These are phyloP conservation scores for Boletus sp. DNA, from an alignment of 1,284 basidiomycete genomes.

Conservation along the genomic window DNA sequence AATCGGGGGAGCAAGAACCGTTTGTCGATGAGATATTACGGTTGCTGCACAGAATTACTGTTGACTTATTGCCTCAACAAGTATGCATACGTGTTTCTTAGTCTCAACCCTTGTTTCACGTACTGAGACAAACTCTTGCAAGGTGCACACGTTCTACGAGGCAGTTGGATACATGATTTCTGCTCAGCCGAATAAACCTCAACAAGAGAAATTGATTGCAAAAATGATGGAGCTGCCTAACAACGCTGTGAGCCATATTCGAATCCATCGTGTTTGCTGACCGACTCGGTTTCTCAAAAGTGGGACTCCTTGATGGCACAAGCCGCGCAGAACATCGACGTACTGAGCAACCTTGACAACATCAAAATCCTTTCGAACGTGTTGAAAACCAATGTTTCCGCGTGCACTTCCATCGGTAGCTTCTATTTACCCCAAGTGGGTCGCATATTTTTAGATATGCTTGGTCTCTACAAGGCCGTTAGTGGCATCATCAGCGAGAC, in stretches of 20 bases:
- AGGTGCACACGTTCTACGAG: constrained; percentile 97
- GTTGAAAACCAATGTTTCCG: constrained; percentile 97
- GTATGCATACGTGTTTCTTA: constrained; percentile 35
- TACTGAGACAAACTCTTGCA: constrained; percentile 12
- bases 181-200: constrained; percentile 95
- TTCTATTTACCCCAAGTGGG: constrained; percentile 98
- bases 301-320: constrained; percentile 99
- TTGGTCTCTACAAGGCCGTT: constrained; percentile 96
- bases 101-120: neutral
- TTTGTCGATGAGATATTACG: constrained; percentile 98
- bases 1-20: constrained; percentile 94
- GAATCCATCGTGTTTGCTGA: neutral
- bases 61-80: constrained; percentile 93
- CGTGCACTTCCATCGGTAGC: constrained; percentile 94
- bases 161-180: constrained; percentile 99
- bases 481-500: constrained; percentile 97
- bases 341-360: constrained; percentile 88
- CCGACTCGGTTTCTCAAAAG: constrained; percentile 37
- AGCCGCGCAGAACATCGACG: constrained; percentile 90
- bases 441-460: constrained; percentile 96
- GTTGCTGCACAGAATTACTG: constrained; percentile 89
- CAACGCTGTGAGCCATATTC: constrained; percentile 67
- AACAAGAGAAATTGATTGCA: constrained; percentile 91
- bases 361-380: constrained; percentile 98
- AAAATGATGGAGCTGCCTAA: constrained; percentile 98